phyloP scores from a whole-genome alignment of 768 basidiomycete species.

The Hericium alpestre region DNA sequence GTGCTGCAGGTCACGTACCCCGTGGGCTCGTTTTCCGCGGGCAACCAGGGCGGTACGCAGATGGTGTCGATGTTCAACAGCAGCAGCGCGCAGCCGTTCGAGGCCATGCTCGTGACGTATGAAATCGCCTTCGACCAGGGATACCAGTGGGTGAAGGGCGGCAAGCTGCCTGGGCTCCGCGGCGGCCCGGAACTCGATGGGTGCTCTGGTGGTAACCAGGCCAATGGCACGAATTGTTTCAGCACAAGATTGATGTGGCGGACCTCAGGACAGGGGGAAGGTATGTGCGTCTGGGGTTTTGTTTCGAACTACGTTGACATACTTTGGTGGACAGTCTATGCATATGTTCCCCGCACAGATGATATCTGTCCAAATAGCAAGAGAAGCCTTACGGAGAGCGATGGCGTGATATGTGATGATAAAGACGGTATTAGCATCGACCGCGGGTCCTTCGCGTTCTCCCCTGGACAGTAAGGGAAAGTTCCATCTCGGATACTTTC shows the following conservation, averaged over 20 bases:
- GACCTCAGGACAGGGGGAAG: conserved; percentile 51
- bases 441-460: conserved; percentile 56
- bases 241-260: conserved; percentile 74
- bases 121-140: conserved; percentile 58
- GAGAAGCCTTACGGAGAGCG: conserved; percentile 18
- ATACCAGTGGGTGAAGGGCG: conserved; percentile 69
- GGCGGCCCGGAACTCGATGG: conserved; percentile 54
- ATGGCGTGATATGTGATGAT: conserved; percentile 58
- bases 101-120: conserved; percentile 63
- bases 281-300: conserved; percentile 27
- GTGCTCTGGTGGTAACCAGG: conserved; percentile 59
- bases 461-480: conserved; percentile 46
- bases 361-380: conserved; percentile 32
- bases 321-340: conserved; percentile 45
- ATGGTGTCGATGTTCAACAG: conserved; percentile 62
- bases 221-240: conserved; percentile 62
- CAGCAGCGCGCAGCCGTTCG: conserved; percentile 42
- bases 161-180: conserved; percentile 68
- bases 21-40: conserved; percentile 45
- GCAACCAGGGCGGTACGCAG: conserved; percentile 49
- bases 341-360: conserved; percentile 62
- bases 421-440: conserved; percentile 65
- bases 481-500: conserved; percentile 1
- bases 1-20: conserved; percentile 58
- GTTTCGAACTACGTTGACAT: conserved; percentile 1